These are phyloP conservation scores for Pythium scleroteichum DNA, from an alignment of 352 stramenopile species.

Conservation along the genomic window DNA sequence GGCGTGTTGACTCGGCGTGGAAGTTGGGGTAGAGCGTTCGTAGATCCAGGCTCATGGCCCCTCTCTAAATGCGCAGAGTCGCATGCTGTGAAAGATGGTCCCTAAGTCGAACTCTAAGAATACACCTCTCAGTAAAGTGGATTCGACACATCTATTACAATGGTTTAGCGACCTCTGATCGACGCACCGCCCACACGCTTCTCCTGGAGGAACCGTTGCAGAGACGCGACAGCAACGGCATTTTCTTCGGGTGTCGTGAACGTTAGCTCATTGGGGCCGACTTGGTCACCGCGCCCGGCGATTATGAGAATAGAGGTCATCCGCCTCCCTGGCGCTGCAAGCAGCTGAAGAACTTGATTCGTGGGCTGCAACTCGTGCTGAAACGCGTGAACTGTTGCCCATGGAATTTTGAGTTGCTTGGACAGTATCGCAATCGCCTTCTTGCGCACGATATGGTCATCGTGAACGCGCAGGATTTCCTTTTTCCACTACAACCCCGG, in stretches of 20 bases:
- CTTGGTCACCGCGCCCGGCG: conserved; percentile 29
- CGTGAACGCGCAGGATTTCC: conserved; percentile 33
- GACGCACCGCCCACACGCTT: conserved; percentile 16
- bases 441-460: conserved; percentile 37
- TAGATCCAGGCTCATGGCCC: conserved; percentile 24
- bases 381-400: conserved; percentile 33
- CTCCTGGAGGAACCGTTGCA: conserved; percentile 32
- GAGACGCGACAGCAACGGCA: conserved; percentile 23
- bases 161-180: no score
- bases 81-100: not conserved
- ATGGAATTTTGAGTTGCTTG: conserved; percentile 35
- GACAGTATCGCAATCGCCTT: conserved; percentile 35
- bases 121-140: no score
- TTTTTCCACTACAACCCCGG: conserved; percentile 32
- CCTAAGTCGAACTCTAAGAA: not conserved
- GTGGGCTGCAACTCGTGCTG: conserved; percentile 37
- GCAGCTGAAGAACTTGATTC: conserved; percentile 26
- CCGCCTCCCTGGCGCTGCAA: conserved; percentile 23
- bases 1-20: conserved; percentile 45
- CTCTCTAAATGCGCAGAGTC: not conserved
- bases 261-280: conserved; percentile 37
- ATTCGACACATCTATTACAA: no score
- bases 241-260: conserved; percentile 31
- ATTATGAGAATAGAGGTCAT: conserved; percentile 46
- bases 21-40: conserved; percentile 59